phyloP scores from a whole-genome alignment of 371 early-diverging fungal genomes.

The Haplosporangium sp. region DNA sequence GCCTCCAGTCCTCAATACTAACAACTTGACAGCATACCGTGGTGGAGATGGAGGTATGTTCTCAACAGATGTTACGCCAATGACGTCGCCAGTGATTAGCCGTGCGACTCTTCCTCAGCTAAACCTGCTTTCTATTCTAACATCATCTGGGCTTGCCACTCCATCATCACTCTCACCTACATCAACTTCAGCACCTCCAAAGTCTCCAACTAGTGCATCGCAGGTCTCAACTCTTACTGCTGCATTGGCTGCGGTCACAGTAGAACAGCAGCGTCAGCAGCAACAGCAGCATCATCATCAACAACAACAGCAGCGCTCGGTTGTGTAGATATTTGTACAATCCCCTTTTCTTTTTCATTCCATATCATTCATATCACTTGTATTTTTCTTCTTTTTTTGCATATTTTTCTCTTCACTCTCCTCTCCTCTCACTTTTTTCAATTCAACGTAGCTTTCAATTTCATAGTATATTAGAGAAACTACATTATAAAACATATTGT shows the following conservation, averaged over 20 bases:
- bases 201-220: slow-evolving; percentile 28
- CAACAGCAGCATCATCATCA: slow-evolving; percentile 35
- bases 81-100: slow-evolving; percentile 50
- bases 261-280: slow-evolving; percentile 51
- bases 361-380: neutral
- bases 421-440: neutral
- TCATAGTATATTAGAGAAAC: slow-evolving; percentile 2
- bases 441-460: neutral
- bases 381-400: slow-evolving; percentile 1
- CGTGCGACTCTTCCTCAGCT: slow-evolving; percentile 39
- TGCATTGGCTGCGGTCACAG: slow-evolving; percentile 46
- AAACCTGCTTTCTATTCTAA: slow-evolving; percentile 40
- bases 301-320: slow-evolving; percentile 22
- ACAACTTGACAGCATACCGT: slow-evolving; percentile 26
- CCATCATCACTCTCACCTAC: slow-evolving; percentile 51
- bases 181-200: slow-evolving; percentile 23
- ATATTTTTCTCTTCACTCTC: neutral
- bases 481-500: slow-evolving; percentile 6
- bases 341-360: neutral
- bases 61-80: slow-evolving; percentile 50
- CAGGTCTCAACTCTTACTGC: slow-evolving; percentile 53
- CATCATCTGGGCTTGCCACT: slow-evolving; percentile 23
- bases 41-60: slow-evolving; percentile 26
- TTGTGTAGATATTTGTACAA: neutral
- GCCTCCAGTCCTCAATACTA: neutral